Evolutionary conservation across 2,329 filamentous ascomycete genomes (phyloP).

Genomic region (Didymosphaeria variabile): DNA sequence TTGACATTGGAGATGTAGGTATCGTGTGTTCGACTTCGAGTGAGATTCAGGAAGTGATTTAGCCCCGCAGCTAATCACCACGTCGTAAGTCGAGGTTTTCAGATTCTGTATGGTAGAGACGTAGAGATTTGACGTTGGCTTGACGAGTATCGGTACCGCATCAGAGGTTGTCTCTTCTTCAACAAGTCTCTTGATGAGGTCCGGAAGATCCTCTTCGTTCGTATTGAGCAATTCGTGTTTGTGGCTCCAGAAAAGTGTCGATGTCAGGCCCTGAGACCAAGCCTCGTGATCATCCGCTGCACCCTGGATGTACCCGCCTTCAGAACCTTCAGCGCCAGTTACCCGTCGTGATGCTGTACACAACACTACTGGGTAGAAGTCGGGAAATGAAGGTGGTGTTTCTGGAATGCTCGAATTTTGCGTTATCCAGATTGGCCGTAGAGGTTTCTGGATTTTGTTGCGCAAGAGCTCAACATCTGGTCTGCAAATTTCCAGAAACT

Average conservation of each 20-base stretch:
- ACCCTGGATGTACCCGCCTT: conserved; percentile 87
- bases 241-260: conserved; percentile 81
- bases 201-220: conserved; percentile 70
- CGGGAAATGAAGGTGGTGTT: conserved; percentile 58
- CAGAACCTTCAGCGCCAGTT: conserved; percentile 71
- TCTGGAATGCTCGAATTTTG: conserved; percentile 66
- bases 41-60: conserved; percentile 45
- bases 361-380: conserved; percentile 78
- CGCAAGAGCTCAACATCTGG: conserved; percentile 67
- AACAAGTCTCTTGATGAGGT: conserved; percentile 59
- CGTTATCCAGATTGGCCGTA: conserved; percentile 83
- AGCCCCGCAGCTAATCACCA: conserved; percentile 56
- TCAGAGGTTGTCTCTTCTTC: conserved; percentile 22
- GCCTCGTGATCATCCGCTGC: conserved; percentile 95
- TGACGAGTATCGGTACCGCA: conserved; percentile 50
- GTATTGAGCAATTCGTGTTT: conserved; percentile 67
- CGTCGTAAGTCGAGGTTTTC: conserved; percentile 49
- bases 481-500: conserved; percentile 64
- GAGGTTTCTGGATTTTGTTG: conserved; percentile 70
- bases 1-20: conserved; percentile 70
- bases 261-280: conserved; percentile 84
- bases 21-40: conserved; percentile 51
- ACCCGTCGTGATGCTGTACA: conserved; percentile 84
- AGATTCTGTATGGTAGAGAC: conserved; percentile 51
- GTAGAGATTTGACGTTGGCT: conserved; percentile 52